Percentiles rank a stretch among this genome's conserved stretches.
These are phyloP conservation scores for Trifolium pratense DNA, from an alignment of 306 rosid species.

Conservation along the genomic window DNA sequence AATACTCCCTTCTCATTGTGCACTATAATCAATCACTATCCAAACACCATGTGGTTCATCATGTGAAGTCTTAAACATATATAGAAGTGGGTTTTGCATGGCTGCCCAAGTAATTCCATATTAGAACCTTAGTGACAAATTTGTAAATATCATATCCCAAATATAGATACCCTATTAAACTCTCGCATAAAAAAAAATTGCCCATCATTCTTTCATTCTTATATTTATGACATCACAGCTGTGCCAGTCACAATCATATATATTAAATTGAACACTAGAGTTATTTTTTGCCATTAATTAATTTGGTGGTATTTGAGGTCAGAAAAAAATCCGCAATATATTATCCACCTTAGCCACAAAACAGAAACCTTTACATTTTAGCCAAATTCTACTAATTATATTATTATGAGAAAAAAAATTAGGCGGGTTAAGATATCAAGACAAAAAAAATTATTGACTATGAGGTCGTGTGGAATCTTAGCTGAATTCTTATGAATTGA, in stretches of 20 bases:
- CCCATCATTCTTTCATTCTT: constrained; percentile 42
- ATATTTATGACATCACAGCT: constrained; percentile 31
- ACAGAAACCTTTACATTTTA: neutral
- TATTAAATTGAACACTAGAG: neutral
- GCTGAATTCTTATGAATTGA: no score
- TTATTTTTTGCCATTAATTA: neutral
- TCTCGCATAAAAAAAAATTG: constrained; percentile 9
- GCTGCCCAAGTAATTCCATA: constrained; percentile 51
- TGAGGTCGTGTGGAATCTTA: neutral
- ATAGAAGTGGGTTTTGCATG: constrained; percentile 51
- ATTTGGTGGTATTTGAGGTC: constrained; percentile 35
- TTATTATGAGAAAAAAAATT: no score
- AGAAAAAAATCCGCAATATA: constrained; percentile 20
- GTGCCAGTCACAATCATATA: constrained; percentile 38
- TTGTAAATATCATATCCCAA: constrained; percentile 45
- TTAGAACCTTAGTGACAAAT: constrained; percentile 36
- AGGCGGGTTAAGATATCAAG: no score
- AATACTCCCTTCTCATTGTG: constrained; percentile 45
- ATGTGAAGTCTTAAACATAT: constrained; percentile 54
- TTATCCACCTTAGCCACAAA: constrained; percentile 33
- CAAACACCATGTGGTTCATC: constrained; percentile 55
- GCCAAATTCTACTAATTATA: neutral
- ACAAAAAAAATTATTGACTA: no score
- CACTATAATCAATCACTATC: constrained; percentile 47
- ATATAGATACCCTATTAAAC: constrained; percentile 40